Percentiles rank a stretch among this genome's conserved stretches.
phyloP scores from a whole-genome alignment of 2,329 filamentous ascomycete genomes.

The Stenocarpella maydis region DNA sequence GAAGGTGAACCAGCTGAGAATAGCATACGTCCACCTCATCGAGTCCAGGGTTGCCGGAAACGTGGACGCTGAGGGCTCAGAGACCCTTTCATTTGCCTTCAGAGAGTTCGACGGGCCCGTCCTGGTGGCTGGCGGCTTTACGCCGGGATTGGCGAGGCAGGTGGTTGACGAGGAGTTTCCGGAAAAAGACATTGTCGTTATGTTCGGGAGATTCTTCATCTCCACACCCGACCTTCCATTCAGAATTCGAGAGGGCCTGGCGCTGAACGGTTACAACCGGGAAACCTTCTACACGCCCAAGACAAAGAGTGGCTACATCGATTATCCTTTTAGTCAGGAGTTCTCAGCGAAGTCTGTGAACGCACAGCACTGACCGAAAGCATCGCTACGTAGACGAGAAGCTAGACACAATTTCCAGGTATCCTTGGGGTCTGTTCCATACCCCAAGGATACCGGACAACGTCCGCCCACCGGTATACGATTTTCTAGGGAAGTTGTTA shows the following conservation, averaged over 20 bases:
- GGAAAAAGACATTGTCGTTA: conserved; percentile 21
- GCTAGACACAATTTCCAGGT: not conserved
- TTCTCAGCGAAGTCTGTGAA: not conserved
- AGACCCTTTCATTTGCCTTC: conserved; percentile 12
- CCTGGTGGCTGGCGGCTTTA: conserved; percentile 15
- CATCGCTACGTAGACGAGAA: not conserved
- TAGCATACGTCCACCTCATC: conserved; percentile 27
- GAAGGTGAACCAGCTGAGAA: not conserved
- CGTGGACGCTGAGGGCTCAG: not conserved
- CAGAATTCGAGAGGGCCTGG: conserved; percentile 40
- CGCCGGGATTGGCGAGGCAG: not conserved
- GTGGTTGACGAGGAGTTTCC: conserved; percentile 16
- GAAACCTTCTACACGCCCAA: not conserved
- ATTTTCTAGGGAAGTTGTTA: too few relatives aligned
- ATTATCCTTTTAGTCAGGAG: conserved; percentile 4
- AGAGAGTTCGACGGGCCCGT: conserved; percentile 9
- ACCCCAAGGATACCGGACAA: too few relatives aligned
- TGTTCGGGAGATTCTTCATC: conserved; percentile 52
- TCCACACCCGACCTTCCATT: conserved; percentile 55
- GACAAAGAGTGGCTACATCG: not conserved
- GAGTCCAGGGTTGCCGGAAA: conserved; percentile 7
- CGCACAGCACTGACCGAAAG: too few relatives aligned
- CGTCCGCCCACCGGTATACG: too few relatives aligned
- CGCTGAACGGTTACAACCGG: not conserved
- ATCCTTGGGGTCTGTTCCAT: too few relatives aligned